Evolutionary conservation across 1,284 basidiomycete genomes (phyloP).

Genomic region (Trichosporon asahii): DNA sequence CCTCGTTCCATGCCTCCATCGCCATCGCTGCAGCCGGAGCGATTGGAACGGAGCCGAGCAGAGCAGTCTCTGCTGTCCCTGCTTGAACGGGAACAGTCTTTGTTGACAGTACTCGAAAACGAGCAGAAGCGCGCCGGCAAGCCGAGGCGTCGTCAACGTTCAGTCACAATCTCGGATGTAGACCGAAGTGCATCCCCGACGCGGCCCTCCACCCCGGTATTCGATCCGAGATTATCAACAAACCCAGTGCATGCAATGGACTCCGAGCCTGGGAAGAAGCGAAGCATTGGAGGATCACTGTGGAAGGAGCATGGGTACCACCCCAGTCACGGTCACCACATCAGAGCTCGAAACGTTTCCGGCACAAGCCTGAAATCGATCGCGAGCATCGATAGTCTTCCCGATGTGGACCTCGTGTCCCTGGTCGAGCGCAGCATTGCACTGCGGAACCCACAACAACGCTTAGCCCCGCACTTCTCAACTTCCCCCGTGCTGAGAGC

Average conservation of each 20-base stretch:
- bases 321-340: background rate
- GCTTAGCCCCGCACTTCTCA: background rate
- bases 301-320: background rate
- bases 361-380: background rate
- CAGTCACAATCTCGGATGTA: constrained; percentile 1
- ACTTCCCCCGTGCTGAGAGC: background rate
- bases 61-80: constrained; percentile 1
- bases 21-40: background rate
- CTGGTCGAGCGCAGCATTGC: constrained; percentile 26
- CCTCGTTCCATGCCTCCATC: background rate
- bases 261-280: background rate
- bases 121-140: background rate
- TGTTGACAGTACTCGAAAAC: background rate
- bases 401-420: constrained; percentile 16
- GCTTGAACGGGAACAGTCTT: constrained; percentile 1
- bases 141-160: background rate
- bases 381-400: background rate
- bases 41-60: background rate
- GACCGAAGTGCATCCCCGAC: constrained; percentile 4
- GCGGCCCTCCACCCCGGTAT: constrained; percentile 1
- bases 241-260: background rate
- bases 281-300: background rate
- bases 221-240: background rate
- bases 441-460: constrained; percentile 9
- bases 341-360: background rate